Evolutionary conservation across 164 flowering plant genomes (phyloP).

Genomic region (Stephania yunnanensis): DNA sequence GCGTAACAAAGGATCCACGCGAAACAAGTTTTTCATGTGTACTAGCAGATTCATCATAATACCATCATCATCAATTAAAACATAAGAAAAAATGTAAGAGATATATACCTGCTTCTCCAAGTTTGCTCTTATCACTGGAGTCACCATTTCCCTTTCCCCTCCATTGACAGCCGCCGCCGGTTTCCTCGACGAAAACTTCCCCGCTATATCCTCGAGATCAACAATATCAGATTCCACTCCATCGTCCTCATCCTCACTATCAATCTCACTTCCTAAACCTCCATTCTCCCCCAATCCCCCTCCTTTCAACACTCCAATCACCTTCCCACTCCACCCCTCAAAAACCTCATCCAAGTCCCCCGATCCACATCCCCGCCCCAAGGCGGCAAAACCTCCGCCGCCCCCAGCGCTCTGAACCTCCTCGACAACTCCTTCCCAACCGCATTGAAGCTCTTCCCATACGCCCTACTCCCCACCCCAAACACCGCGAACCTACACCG

Average conservation of each 20-base stretch:
- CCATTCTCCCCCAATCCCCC: slow-evolving; percentile 32
- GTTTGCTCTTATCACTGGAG: slow-evolving; percentile 79
- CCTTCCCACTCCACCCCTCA: slow-evolving; percentile 51
- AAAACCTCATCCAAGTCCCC: slow-evolving; percentile 63
- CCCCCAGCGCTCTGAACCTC: slow-evolving; percentile 62
- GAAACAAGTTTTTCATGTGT: neutral
- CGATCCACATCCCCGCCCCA: slow-evolving; percentile 75
- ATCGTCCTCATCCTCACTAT: slow-evolving; percentile 30
- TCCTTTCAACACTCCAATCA: slow-evolving; percentile 50
- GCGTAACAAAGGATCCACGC: neutral
- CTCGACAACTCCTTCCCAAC: slow-evolving; percentile 53
- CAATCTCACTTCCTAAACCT: slow-evolving; percentile 29
- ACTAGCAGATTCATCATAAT: neutral
- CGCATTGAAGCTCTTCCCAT: slow-evolving; percentile 62
- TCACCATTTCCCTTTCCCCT: slow-evolving; percentile 74
- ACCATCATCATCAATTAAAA: neutral
- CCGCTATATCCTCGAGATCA: slow-evolving; percentile 95
- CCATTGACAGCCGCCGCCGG: slow-evolving; percentile 16
- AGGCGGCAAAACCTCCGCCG: slow-evolving; percentile 46
- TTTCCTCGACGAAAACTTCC: slow-evolving; percentile 75
- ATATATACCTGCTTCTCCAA: slow-evolving; percentile 74
- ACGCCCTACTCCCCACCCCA: slow-evolving; percentile 81
- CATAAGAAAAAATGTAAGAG: neutral
- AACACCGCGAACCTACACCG: slow-evolving; percentile 70
- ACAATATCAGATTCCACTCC: slow-evolving; percentile 42